Percentiles rank a stretch among this genome's conserved stretches.
Conservation (phyloP, 371 early-diverging fungal genomes). For the Parasitella parasitica region DNA sequence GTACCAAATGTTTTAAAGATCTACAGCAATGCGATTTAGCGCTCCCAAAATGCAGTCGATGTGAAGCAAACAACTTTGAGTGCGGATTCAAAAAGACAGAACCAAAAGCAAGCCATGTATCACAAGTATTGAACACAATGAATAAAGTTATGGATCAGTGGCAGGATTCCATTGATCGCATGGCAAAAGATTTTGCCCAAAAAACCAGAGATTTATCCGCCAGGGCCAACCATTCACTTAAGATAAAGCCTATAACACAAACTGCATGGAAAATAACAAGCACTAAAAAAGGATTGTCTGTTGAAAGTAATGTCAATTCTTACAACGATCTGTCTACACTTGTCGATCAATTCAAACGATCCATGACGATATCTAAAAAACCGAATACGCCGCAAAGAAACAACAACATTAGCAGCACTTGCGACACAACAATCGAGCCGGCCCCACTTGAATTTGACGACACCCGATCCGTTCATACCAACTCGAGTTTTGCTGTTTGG, state of each 20-base stretch:
- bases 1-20: conserved; percentile 43
- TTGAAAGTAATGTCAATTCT: conserved; percentile 38
- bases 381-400: background rate
- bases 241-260: conserved; percentile 41
- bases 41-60: conserved; percentile 39
- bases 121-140: conserved; percentile 36
- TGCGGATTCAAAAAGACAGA: conserved; percentile 36
- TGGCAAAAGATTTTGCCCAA: conserved; percentile 29
- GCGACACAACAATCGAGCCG: background rate
- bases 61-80: conserved; percentile 25
- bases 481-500: conserved; percentile 35
- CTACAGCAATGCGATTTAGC: conserved; percentile 42
- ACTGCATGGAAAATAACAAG: conserved; percentile 46
- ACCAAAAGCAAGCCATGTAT: conserved; percentile 44
- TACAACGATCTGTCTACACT: conserved; percentile 30
- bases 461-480: conserved; percentile 15
- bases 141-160: conserved; percentile 44
- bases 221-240: conserved; percentile 8
- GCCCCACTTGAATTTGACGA: conserved; percentile 6
- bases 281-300: conserved; percentile 27
- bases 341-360: conserved; percentile 35
- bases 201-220: conserved; percentile 21
- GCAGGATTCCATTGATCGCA: conserved; percentile 32
- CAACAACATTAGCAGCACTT: background rate
- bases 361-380: conserved; percentile 10